Percentiles rank a stretch among this genome's conserved stretches.
Evolutionary conservation across 176 grass and related monocot species (phyloP).

Genomic region (Triticum urartu): DNA sequence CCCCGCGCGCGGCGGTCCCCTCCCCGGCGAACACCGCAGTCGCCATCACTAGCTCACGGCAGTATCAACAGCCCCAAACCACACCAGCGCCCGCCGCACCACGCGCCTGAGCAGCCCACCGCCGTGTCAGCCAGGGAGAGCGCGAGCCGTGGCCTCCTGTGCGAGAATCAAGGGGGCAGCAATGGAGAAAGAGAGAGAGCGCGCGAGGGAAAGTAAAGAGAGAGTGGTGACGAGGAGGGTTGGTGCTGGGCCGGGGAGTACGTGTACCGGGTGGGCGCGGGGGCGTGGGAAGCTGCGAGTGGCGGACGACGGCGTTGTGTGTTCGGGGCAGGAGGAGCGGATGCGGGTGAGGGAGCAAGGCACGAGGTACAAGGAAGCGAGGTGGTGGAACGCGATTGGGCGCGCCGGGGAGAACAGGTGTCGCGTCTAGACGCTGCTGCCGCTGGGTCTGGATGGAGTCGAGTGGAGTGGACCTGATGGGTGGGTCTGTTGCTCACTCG

Average conservation of each 20-base stretch:
- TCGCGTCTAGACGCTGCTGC: background rate
- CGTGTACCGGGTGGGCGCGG: slow-evolving; percentile 5
- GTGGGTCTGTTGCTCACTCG: background rate
- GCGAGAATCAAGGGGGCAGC: slow-evolving; percentile 9
- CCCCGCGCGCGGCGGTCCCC: background rate
- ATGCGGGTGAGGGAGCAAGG: background rate
- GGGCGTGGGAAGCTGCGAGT: background rate
- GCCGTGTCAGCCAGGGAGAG: background rate
- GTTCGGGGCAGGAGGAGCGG: background rate
- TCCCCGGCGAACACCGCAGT: slow-evolving; percentile 3
- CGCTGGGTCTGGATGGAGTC: background rate
- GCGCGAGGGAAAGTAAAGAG: background rate
- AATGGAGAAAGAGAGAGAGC: background rate
- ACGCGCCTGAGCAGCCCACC: slow-evolving; percentile 6
- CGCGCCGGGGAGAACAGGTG: background rate
- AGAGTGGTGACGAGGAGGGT: background rate
- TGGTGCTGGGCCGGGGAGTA: background rate
- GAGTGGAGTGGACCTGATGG: background rate
- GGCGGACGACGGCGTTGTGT: background rate
- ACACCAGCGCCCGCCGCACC: slow-evolving; percentile 8
- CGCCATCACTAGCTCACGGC: slow-evolving; percentile 26
- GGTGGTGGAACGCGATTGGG: background rate
- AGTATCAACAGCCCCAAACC: background rate
- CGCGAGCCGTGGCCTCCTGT: slow-evolving; percentile 13
- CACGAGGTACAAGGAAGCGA: slow-evolving; percentile 8